Base-by-base conservation (phyloP, 2,329 filamentous ascomycete genomes). In the Trichophaea hybrida region DNA sequence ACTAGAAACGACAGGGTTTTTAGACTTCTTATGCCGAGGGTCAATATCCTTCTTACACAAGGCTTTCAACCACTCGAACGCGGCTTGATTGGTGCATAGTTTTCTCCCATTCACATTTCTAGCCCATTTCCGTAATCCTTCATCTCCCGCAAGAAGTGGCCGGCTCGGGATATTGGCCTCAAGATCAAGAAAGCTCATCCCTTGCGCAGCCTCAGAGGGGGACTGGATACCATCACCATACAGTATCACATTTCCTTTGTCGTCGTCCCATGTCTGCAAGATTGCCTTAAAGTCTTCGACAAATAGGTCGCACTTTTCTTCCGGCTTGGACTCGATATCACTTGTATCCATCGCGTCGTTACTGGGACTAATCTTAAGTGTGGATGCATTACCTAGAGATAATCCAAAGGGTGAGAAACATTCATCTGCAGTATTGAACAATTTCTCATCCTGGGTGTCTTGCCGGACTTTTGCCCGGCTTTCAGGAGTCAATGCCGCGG, bases 71-170 rank as follows among this genome's bases (percentile, higher is more conserved):
- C 80, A 86, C 65, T 80, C 79, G 61, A 78, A 81, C 2, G 77
- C 75, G 7, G 82, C 72, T 59, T 85, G 81, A 55, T 78, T 74
- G 7, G 79, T 73, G 4, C 78, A 76, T 67, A 78, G 73, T 75
- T 78, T 81, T 5, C 72, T 72, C 1, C 72, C 68, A 62, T 80
- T 76, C 3, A 80, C 69, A 50, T 67, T 73, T 31, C 74, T 71
- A 1, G 78, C 75, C 66, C 85, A 85, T 0, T 71, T 65, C 33
- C 71, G 71, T 4, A 85, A 69, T 0, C 79, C 79, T 46, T 74
- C 74, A 1, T 73, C 71, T 57, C 81, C 79, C 17, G 80, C 3
- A 80, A 80, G 0, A 78, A 80, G 13, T 82, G 73, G 6, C 79
- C 79, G 34, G 80, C 71, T 8, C 75, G 75, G 0, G 76, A 73